Conservation (phyloP, 164 flowering plant species). For the Vitis cinerea region DNA sequence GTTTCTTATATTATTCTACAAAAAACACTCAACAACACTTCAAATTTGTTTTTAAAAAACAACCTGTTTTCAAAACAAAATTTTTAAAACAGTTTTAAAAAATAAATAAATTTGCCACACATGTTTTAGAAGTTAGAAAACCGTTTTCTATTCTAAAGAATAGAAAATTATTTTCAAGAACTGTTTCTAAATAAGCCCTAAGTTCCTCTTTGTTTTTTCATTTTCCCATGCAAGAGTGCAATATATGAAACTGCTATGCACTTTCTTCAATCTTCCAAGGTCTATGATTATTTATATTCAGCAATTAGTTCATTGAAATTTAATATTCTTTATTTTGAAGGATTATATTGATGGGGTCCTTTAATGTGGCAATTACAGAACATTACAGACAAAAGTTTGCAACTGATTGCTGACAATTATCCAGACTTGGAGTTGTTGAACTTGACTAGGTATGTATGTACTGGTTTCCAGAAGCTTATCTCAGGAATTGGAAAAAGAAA, state of each 20-base stretch:
- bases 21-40: too few relatives aligned
- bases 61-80: too few relatives aligned
- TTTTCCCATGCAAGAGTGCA: neutral
- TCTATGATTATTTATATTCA: neutral
- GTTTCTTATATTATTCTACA: too few relatives aligned
- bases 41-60: too few relatives aligned
- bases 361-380: constrained; percentile 43
- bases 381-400: constrained; percentile 63
- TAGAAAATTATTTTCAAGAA: too few relatives aligned
- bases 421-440: constrained; percentile 60
- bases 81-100: too few relatives aligned
- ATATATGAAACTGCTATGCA: neutral
- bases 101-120: too few relatives aligned
- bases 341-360: neutral
- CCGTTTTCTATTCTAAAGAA: too few relatives aligned
- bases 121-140: too few relatives aligned
- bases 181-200: too few relatives aligned
- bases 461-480: neutral
- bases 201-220: too few relatives aligned
- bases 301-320: neutral
- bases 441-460: constrained; percentile 64
- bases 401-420: constrained; percentile 62
- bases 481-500: neutral
- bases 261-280: neutral
- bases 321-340: neutral